Evolutionary conservation across 345 rosid species (phyloP), one percentile per base, ranked within the genome.

Genomic region (Eutrema yunnanense): DNA sequence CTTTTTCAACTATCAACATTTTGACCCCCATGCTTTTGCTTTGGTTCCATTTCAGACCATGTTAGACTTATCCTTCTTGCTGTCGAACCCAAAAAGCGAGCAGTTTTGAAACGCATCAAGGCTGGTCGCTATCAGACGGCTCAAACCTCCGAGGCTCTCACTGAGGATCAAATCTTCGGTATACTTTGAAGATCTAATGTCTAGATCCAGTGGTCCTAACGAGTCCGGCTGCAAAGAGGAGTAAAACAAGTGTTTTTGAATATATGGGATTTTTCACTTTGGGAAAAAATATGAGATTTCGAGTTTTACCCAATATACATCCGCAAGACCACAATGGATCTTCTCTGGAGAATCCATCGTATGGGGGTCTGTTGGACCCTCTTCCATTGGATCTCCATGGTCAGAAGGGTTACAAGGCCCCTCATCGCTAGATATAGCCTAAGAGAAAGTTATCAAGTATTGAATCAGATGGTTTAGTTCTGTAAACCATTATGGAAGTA

Each of bases 21-120:
- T 61, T 38, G 62, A 48, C 68, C 22, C 34, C 34, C 53, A 66
- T 40, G 71, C 74, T 68, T 82, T 58, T 58, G 48, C 69, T 59
- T 27, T 74, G 55, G 54, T 43, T 86, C 81, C 82, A 81, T 58
- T 82, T 83, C 84, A 96, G 12, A 84, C 80, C 47, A 78, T 76
- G 43, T 96, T 75, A 51, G 81, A 82, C 9, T 83, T 66, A 41
- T 95, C 96, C 80, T 91, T 88, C 85, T 85, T 88, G 71, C 82
- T 88, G 74, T 86, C 92, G 10, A 67, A 73, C 65, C 87, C 83
- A 33, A 89, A 89, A 44, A 85, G 83, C 9, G 85, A 87, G 82
- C 88, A 87, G 78, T 82, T 95, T 71, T 88, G 99, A 71, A 95
- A 95, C 50, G 98, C 91, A 76, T 92, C 99, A 62, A 90, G 87